Evolutionary conservation across 2,329 filamentous ascomycete genomes (phyloP), one percentile per base, ranked within the genome.

Genomic region (Thielaviopsis musarum): DNA sequence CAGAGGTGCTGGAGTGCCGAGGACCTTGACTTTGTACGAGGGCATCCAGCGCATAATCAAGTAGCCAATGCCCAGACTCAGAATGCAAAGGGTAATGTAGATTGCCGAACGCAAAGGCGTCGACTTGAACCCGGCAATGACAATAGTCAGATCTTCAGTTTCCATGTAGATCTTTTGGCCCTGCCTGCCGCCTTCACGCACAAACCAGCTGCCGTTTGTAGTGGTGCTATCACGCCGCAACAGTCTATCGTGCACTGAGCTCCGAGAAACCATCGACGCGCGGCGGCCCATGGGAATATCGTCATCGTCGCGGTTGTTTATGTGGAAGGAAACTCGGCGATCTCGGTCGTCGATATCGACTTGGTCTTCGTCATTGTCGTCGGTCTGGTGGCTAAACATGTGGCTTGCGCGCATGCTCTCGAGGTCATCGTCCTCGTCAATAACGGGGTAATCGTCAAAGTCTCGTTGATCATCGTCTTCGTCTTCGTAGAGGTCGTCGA

Each of bases 141-240:
- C 91, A 66, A 96, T 90, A 0, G 90, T 96, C 64, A 98, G 75
- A 69, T 98, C 93, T 70, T 98, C 93, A 51, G 88, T 95, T 61
- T 83, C 77, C 71, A 98, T 90, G 70, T 96, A 93, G 24, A 96
- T 79, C 72, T 96, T 97, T 70, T 98, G 93, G 66, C 80, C 94
- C 28, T 34, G n/a, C 52, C 58, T 55, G 17, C 51, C 52, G 5
- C 56, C 52, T 21, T 80, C 76, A 60, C 87, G 82, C 51, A 82
- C 81, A 12, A 79, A 80, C 49, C 77, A 77, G 66, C 86, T 88
- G 30, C 75, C 77, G 63, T 83, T 79, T 13, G 88, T 93, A 57
- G 79, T 79, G 28, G 75, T 77, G 64, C 87, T 94, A 62, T 85
- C 82, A 62, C 81, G 81, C 63, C 86, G 80, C 56, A 89, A 78